Evolutionary conservation across 352 stramenopile genomes (phyloP), one percentile per base, ranked within the genome.

Genomic region (Phytophthora fragariae): DNA sequence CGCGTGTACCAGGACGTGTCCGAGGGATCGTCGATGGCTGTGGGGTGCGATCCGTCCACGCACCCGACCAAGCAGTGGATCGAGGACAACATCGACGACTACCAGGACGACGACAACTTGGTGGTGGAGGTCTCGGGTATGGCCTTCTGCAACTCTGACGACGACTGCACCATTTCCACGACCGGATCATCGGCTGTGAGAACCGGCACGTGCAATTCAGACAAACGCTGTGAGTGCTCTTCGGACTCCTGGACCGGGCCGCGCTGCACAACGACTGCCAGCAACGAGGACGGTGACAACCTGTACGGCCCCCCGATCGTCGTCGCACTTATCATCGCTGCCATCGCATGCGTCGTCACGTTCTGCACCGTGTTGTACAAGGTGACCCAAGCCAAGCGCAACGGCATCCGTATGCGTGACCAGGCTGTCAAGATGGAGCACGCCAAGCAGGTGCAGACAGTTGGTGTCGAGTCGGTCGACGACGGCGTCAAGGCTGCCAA

Each of bases 41-140:
- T 81, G 10, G 85, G 83, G 0, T 92, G 83, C 50, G 77, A 92
- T 47, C 83, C 85, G 24, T 53, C 57, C 0, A 82, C 73, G 1
- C 83, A 92, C 29, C 85, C 85, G 15, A 91, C 85, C 3, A 84
- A 81, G 31, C 65, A 87, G 70, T 92, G 77, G 73, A 92, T 92
- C 56, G 56, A 88, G 27, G 85, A 83, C 66, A 63, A 92, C 61
- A 79, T 92, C 44, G 74, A 85, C 27, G 70, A 83, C 64, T 90
- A 88, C 70, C 68, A 72, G 21, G 82, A 90, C 55, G 31, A 72
- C 8, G 71, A 88, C 54, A 92, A 92, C 64, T 58, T 77, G 29
- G 67, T 73, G 17, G 70, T 79, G 11, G 66, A 80, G 33, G 82
- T 92, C 12, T 75, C 70, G 1, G 84, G 84, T 2, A 74, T 74